These are phyloP conservation scores for Carallia pectinifolia DNA, from an alignment of 345 rosid species.

Conservation along the genomic window DNA sequence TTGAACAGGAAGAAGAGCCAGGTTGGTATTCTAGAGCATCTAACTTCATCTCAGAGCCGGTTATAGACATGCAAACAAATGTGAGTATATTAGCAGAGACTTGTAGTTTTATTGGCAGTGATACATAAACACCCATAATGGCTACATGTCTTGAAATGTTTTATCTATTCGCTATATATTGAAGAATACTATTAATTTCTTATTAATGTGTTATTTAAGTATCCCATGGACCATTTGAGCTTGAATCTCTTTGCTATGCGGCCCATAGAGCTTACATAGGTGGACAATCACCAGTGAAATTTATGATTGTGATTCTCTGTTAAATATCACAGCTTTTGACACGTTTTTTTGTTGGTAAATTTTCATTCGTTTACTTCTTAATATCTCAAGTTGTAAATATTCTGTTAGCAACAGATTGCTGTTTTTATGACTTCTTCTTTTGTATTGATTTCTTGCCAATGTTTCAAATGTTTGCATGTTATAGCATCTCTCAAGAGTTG, in stretches of 20 bases:
- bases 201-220: too few relatives aligned
- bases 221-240: too few relatives aligned
- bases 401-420: background rate
- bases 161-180: too few relatives aligned
- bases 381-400: too few relatives aligned
- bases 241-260: too few relatives aligned
- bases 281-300: too few relatives aligned
- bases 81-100: slow-evolving; percentile 42
- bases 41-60: slow-evolving; percentile 58
- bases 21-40: slow-evolving; percentile 96
- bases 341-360: background rate
- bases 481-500: slow-evolving; percentile 59
- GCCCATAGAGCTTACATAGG: too few relatives aligned
- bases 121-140: too few relatives aligned
- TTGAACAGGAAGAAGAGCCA: slow-evolving; percentile 88
- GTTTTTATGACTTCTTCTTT: background rate
- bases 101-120: background rate
- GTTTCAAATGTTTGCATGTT: slow-evolving; percentile 14
- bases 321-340: background rate
- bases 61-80: slow-evolving; percentile 61
- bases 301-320: too few relatives aligned
- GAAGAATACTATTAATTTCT: too few relatives aligned
- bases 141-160: too few relatives aligned
- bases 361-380: background rate
- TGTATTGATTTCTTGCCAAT: background rate